Percentiles rank a stretch among this genome's conserved stretches.
Conservation (phyloP, 1,284 basidiomycete genomes). For the Sanghuangporus weigelae region DNA sequence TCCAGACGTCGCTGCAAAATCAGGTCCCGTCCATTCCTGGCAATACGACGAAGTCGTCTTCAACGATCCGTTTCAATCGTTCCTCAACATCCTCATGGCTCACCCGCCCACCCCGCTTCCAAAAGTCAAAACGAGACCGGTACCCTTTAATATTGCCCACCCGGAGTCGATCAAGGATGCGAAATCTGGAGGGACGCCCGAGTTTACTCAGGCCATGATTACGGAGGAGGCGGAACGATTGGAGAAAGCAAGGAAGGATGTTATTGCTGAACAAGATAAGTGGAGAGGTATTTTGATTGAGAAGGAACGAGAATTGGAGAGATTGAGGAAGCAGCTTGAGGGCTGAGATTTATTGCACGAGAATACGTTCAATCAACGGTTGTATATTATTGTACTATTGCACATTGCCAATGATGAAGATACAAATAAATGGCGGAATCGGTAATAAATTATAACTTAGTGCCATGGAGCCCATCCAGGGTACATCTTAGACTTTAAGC, state of each 20-base stretch:
- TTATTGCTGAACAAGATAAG: slow-evolving; percentile 61
- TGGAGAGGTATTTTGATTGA: slow-evolving; percentile 59
- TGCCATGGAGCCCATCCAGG: slow-evolving; percentile 85
- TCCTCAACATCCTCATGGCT: slow-evolving; percentile 77
- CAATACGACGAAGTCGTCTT: slow-evolving; percentile 99
- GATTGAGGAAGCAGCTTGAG: slow-evolving; percentile 48
- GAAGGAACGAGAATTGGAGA: slow-evolving; percentile 67
- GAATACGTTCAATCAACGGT: not conserved
- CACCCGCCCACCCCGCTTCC: slow-evolving; percentile 85
- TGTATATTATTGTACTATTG: not conserved
- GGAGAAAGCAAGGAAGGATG: slow-evolving; percentile 68
- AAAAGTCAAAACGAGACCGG: slow-evolving; percentile 53
- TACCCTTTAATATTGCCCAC: slow-evolving; percentile 67
- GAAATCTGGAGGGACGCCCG: slow-evolving; percentile 56
- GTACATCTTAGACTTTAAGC: slow-evolving; percentile 68
- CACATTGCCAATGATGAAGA: slow-evolving; percentile 1
- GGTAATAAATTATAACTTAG: slow-evolving; percentile 29
- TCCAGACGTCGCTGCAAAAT: slow-evolving; percentile 55
- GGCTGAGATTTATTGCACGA: slow-evolving; percentile 14
- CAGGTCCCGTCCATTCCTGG: slow-evolving; percentile 91
- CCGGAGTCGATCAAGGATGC: slow-evolving; percentile 59
- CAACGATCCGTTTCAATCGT: slow-evolving; percentile 86
- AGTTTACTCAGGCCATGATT: slow-evolving; percentile 82
- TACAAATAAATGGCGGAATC: not conserved
- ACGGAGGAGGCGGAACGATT: slow-evolving; percentile 79